phyloP scores from a whole-genome alignment of 2,329 filamentous ascomycete genomes.

The Coleophoma cylindrospora region DNA sequence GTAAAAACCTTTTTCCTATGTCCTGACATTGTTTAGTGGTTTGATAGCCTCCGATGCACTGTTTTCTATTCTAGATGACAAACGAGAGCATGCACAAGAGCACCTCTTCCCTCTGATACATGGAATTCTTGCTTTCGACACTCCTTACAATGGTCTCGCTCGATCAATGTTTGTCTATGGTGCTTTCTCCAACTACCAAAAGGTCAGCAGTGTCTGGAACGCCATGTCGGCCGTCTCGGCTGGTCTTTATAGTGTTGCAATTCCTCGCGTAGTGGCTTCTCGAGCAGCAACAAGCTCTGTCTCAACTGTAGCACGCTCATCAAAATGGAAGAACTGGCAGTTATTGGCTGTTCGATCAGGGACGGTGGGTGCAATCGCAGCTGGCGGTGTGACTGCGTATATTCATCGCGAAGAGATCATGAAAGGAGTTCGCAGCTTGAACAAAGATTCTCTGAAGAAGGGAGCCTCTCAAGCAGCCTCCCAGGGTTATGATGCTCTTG shows the following conservation, averaged over 20 bases:
- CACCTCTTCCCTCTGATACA: constrained; percentile 69
- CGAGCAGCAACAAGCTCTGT: constrained; percentile 14
- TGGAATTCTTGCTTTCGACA: constrained; percentile 79
- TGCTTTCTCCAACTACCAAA: constrained; percentile 54
- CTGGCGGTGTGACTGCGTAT: constrained; percentile 78
- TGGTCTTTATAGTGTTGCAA: constrained; percentile 36
- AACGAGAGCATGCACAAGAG: constrained; percentile 20
- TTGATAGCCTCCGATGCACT: constrained; percentile 81
- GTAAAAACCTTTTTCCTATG: neutral
- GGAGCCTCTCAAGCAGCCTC: neutral
- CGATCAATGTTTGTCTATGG: constrained; percentile 57
- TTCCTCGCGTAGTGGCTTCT: constrained; percentile 18
- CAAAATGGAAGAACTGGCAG: constrained; percentile 49
- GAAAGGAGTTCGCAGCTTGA: constrained; percentile 38
- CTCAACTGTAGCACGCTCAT: neutral
- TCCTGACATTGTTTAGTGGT: constrained; percentile 41
- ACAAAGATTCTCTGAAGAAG: constrained; percentile 31
- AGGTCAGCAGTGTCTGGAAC: constrained; percentile 51
- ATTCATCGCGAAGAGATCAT: constrained; percentile 67
- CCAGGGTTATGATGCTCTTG: constrained; percentile 36
- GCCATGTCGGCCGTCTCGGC: constrained; percentile 49
- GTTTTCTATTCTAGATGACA: constrained; percentile 57
- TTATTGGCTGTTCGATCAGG: constrained; percentile 74
- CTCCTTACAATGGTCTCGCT: constrained; percentile 68
- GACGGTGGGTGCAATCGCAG: constrained; percentile 74